A percentile compares a stretch with the other conserved stretches of the same genome.
These are phyloP conservation scores for Starmerella vitae DNA, from an alignment of 805 yeast species.

Conservation along the genomic window DNA sequence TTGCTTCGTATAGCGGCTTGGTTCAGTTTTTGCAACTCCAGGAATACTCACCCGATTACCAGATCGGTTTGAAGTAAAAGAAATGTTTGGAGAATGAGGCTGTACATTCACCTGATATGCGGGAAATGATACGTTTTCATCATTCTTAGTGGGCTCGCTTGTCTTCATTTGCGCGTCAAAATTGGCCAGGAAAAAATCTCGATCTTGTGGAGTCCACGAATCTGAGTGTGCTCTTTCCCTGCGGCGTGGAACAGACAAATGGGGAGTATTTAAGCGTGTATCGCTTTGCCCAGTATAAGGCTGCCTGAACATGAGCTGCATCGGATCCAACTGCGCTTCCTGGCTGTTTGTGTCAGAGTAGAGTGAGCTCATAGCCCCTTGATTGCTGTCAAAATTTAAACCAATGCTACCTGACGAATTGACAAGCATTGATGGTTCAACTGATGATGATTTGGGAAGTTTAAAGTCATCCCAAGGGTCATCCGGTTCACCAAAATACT, in stretches of 20 bases:
- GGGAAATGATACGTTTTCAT: not conserved
- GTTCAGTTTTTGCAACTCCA: too few species aligned
- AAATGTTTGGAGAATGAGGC: too few species aligned
- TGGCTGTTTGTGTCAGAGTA: too few species aligned
- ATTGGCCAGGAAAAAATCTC: conserved; percentile 12
- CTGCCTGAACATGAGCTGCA: not conserved
- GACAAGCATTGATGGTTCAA: not conserved
- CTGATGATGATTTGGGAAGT: not conserved
- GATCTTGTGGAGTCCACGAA: conserved; percentile 11
- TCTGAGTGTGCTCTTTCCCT: conserved; percentile 16
- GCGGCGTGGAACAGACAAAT: not conserved
- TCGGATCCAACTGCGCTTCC: not conserved
- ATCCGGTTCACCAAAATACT: not conserved
- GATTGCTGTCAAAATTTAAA: not conserved
- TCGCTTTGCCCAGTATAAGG: not conserved
- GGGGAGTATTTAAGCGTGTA: not conserved
- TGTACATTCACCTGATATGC: conserved; percentile 5
- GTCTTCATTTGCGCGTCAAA: conserved; percentile 8
- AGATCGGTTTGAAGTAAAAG: too few species aligned
- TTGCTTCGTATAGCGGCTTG: too few species aligned
- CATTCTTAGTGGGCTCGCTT: not conserved
- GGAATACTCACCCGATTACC: too few species aligned
- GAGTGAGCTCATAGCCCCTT: too few species aligned
- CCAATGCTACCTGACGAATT: not conserved
- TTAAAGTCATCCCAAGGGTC: not conserved